A percentile compares a stretch with the other conserved stretches of the same genome.
Evolutionary conservation across 306 rosid genomes (phyloP).

Genomic region (Gillenia trifoliata): DNA sequence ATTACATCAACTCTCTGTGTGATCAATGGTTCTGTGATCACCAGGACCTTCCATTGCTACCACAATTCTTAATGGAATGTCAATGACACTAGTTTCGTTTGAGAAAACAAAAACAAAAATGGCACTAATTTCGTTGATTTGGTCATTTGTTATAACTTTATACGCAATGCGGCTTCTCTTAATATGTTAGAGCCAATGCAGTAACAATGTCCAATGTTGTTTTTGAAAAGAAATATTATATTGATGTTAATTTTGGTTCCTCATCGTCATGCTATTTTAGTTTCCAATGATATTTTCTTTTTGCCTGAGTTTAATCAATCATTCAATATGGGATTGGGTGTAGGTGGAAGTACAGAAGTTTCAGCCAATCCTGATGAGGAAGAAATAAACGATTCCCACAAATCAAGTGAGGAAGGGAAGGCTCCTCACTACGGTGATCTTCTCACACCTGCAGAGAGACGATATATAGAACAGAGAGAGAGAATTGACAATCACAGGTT

Average conservation of each 20-base stretch:
- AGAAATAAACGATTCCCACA: conserved; percentile 37
- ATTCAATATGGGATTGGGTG: conserved; percentile 13
- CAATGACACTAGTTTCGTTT: neutral
- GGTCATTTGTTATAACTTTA: neutral
- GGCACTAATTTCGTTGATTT: neutral
- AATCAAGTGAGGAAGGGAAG: conserved; percentile 48
- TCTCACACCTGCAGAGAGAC: conserved; percentile 85
- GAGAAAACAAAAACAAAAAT: neutral
- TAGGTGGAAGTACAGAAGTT: conserved; percentile 57
- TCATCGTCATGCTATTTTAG: neutral
- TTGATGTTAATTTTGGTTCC: neutral
- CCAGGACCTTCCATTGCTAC: neutral
- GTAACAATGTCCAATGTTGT: neutral
- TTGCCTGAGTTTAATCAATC: neutral
- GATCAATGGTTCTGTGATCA: neutral
- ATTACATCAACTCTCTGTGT: no score
- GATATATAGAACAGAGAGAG: conserved; percentile 93
- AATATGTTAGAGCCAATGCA: neutral
- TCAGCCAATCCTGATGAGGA: conserved; percentile 43
- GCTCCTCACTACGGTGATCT: conserved; percentile 53
- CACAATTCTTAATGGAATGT: neutral
- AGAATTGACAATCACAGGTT: conserved; percentile 64
- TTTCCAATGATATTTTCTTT: neutral
- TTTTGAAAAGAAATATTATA: neutral
- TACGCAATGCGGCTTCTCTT: neutral